A percentile compares a stretch with the other conserved stretches of the same genome.
Conservation (phyloP, 2,329 filamentous ascomycete species). For the Pseudogymnoascus sp. region DNA sequence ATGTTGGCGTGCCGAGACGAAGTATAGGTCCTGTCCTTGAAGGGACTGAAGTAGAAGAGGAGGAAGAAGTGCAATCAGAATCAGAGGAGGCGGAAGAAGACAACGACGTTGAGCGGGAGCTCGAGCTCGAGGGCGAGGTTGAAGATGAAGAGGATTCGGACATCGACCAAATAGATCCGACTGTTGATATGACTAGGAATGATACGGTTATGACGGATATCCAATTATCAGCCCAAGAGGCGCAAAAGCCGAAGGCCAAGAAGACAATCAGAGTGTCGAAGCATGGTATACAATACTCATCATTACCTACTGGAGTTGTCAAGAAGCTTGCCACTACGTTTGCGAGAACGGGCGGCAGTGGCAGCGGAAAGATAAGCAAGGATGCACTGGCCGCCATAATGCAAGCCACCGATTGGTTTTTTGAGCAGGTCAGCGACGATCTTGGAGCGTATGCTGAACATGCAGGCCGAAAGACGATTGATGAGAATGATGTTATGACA, state of each 20-base stretch:
- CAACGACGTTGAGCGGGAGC: constrained; percentile 20
- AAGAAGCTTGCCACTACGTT: constrained; percentile 67
- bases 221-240: not conserved
- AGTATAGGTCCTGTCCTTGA: not conserved
- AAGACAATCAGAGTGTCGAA: constrained; percentile 54
- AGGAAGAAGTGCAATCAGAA: constrained; percentile 3
- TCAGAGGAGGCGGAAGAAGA: constrained; percentile 17
- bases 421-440: constrained; percentile 78
- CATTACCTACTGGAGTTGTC: constrained; percentile 63
- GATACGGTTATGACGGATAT: constrained; percentile 14
- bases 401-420: constrained; percentile 83
- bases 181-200: constrained; percentile 13
- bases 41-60: constrained; percentile 15
- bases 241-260: constrained; percentile 28
- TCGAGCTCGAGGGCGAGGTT: constrained; percentile 21
- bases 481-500: constrained; percentile 73
- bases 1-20: not conserved
- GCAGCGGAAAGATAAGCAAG: constrained; percentile 60
- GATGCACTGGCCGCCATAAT: constrained; percentile 68
- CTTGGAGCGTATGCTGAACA: constrained; percentile 72
- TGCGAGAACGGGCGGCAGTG: constrained; percentile 54
- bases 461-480: constrained; percentile 74
- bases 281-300: constrained; percentile 67
- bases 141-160: constrained; percentile 20
- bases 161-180: not conserved